Evolutionary conservation across 2,329 filamentous ascomycete species (phyloP).

Genomic region (Scedosporium dehoogii): DNA sequence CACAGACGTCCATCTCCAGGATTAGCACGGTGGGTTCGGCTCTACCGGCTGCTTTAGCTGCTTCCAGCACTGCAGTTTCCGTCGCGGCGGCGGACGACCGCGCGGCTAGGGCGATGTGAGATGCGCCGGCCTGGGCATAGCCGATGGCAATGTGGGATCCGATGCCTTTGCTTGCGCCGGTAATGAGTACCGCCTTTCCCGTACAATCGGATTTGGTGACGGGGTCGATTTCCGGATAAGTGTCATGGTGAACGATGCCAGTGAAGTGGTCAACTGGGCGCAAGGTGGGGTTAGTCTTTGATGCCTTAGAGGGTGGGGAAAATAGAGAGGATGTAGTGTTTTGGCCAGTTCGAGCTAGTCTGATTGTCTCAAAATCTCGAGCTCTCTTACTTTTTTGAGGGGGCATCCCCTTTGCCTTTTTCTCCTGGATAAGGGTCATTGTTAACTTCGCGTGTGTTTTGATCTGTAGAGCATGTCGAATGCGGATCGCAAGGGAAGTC

Average conservation of each 20-base stretch:
- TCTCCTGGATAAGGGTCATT: background rate
- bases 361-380: background rate
- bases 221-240: constrained; percentile 41
- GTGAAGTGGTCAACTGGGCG: constrained; percentile 16
- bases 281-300: background rate
- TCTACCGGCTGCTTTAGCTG: constrained; percentile 20
- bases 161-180: constrained; percentile 44
- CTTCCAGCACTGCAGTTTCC: constrained; percentile 21
- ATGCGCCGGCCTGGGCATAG: constrained; percentile 43
- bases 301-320: background rate
- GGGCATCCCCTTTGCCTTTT: background rate
- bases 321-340: background rate
- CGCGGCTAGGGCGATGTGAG: constrained; percentile 41
- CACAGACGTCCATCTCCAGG: constrained; percentile 28
- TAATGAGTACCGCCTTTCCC: constrained; percentile 36
- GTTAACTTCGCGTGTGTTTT: background rate
- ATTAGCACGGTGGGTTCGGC: constrained; percentile 24
- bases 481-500: no score
- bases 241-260: constrained; percentile 31
- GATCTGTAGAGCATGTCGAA: background rate
- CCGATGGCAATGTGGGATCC: constrained; percentile 43
- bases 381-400: background rate
- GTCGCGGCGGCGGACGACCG: constrained; percentile 31
- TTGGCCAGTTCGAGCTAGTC: background rate
- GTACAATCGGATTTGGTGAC: constrained; percentile 23